A percentile compares a stretch with the other conserved stretches of the same genome.
phyloP scores from a whole-genome alignment of 768 basidiomycete genomes.

The Dioszegia aurantiaca region DNA sequence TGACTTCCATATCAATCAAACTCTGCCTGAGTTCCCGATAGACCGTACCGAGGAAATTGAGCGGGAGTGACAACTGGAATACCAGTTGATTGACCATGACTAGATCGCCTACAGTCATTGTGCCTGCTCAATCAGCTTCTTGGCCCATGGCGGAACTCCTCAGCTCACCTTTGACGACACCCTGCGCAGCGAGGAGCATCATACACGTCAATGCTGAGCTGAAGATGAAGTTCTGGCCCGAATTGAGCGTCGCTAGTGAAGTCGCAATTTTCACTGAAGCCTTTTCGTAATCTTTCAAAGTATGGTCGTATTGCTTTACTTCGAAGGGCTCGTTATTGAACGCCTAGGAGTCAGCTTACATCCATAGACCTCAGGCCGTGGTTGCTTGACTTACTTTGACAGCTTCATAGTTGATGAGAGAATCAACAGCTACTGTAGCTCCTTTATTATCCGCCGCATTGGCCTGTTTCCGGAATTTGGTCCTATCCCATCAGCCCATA shows the following conservation, averaged over 20 bases:
- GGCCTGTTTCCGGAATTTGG: slow-evolving; percentile 86
- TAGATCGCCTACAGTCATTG: slow-evolving; percentile 96
- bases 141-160: background rate
- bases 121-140: slow-evolving; percentile 59
- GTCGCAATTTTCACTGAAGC: slow-evolving; percentile 93
- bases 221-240: slow-evolving; percentile 95
- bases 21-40: slow-evolving; percentile 96
- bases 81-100: slow-evolving; percentile 99
- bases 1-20: slow-evolving; percentile 91
- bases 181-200: slow-evolving; percentile 96
- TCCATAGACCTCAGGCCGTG: background rate
- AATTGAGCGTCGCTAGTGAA: slow-evolving; percentile 86
- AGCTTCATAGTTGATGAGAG: slow-evolving; percentile 96
- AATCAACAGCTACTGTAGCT: slow-evolving; percentile 88
- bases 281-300: slow-evolving; percentile 81
- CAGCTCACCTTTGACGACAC: slow-evolving; percentile 75
- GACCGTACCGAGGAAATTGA: slow-evolving; percentile 93
- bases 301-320: slow-evolving; percentile 83
- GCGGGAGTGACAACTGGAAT: slow-evolving; percentile 91
- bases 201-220: slow-evolving; percentile 86
- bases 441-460: slow-evolving; percentile 97
- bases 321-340: slow-evolving; percentile 97
- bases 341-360: slow-evolving; percentile 59
- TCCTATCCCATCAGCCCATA: slow-evolving; percentile 57
- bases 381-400: slow-evolving; percentile 70